Conservation (phyloP, 2,329 filamentous ascomycete genomes). For the Periglandula ipomoeae region DNA sequence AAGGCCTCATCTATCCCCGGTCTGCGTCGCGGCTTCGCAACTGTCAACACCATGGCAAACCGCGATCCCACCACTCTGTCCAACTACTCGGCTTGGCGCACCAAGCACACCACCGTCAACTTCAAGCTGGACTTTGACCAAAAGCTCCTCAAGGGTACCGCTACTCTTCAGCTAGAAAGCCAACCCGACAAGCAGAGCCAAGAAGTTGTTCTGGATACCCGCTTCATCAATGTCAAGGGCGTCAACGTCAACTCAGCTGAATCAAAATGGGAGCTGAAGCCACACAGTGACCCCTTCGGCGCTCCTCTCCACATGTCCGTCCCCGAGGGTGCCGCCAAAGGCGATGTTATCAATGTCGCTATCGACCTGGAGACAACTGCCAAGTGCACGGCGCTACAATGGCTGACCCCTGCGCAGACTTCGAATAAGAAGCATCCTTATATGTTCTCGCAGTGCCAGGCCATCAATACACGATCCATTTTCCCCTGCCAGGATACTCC, state of each 20-base stretch:
- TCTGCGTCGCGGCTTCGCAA: conserved; percentile 15
- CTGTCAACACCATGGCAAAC: conserved; percentile 22
- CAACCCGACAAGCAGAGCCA: conserved; percentile 63
- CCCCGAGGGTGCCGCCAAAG: conserved; percentile 44
- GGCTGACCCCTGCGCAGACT: conserved; percentile 88
- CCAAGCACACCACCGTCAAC: conserved; percentile 71
- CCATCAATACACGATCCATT: conserved; percentile 86
- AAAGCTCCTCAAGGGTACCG: conserved; percentile 67
- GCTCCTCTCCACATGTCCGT: conserved; percentile 59
- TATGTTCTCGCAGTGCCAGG: conserved; percentile 97
- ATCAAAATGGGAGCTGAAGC: conserved; percentile 59
- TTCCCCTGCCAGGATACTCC: conserved; percentile 98
- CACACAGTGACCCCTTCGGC: conserved; percentile 65
- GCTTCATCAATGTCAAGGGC: conserved; percentile 62
- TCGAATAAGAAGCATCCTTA: conserved; percentile 94
- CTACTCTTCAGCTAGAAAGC: conserved; percentile 67
- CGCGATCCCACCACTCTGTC: conserved; percentile 84
- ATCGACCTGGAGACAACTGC: conserved; percentile 75
- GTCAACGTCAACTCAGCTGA: conserved; percentile 60
- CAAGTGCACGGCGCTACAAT: conserved; percentile 86
- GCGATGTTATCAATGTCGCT: conserved; percentile 43
- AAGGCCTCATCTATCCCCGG: neutral
- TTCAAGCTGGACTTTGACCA: conserved; percentile 77
- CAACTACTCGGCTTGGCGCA: conserved; percentile 85
- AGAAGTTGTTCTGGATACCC: conserved; percentile 84